These are phyloP conservation scores for Botrytis medusae DNA, from an alignment of 2,329 filamentous ascomycete species.

Conservation along the genomic window DNA sequence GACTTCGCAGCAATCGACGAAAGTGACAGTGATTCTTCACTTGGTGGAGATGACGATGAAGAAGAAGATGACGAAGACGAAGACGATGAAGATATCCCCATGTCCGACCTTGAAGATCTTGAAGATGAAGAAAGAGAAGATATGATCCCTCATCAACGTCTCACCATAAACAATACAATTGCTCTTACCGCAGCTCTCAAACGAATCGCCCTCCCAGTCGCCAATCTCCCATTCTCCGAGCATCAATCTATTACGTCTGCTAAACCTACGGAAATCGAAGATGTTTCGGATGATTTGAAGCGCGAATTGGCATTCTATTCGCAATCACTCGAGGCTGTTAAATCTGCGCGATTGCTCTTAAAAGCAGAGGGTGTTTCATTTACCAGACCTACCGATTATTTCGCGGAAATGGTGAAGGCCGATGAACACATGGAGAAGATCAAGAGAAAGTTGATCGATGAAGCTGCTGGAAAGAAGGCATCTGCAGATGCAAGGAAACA, in stretches of 20 bases:
- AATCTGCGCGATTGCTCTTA: constrained; percentile 69
- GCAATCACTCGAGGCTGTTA: constrained; percentile 78
- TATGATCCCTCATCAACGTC: constrained; percentile 82
- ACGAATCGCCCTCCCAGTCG: constrained; percentile 71
- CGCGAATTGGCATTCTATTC: constrained; percentile 93
- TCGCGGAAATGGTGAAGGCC: constrained; percentile 98
- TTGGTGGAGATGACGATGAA: constrained; percentile 46
- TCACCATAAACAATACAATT: constrained; percentile 95
- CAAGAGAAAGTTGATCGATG: constrained; percentile 88
- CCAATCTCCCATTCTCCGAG: constrained; percentile 73
- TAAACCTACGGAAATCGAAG: constrained; percentile 69
- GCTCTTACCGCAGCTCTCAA: constrained; percentile 79
- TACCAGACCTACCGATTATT: constrained; percentile 88
- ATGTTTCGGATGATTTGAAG: constrained; percentile 87
- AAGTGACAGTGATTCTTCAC: constrained; percentile 56
- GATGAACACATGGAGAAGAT: constrained; percentile 98
- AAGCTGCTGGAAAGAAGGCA: constrained; percentile 89
- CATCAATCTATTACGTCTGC: constrained; percentile 75
- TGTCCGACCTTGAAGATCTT: constrained; percentile 80
- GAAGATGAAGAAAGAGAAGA: constrained; percentile 82
- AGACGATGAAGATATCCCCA: constrained; percentile 82
- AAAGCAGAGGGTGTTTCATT: constrained; percentile 83
- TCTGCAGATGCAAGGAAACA: constrained; percentile 86
- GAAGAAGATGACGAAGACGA: constrained; percentile 57
- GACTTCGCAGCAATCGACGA: constrained; percentile 59